These are phyloP conservation scores for Rhizoclosmatium globosum DNA, from an alignment of 192 early-diverging fungal genomes.

Conservation along the genomic window DNA sequence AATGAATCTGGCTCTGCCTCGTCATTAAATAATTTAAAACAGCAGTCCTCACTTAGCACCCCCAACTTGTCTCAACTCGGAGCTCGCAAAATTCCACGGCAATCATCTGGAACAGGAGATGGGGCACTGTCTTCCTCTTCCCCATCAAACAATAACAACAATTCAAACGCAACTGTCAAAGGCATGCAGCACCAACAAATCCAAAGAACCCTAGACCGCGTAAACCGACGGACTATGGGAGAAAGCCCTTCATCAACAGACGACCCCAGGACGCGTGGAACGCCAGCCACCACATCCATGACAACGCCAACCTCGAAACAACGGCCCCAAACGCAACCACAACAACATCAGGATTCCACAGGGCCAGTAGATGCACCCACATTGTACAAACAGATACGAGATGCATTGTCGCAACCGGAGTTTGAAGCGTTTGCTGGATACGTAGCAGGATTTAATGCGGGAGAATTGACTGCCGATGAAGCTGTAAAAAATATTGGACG, in stretches of 20 bases:
- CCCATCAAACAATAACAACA: conserved; percentile 6
- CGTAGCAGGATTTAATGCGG: conserved; percentile 55
- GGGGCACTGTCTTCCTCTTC: too few species aligned
- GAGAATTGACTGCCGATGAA: conserved; percentile 46
- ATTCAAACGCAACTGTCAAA: background rate
- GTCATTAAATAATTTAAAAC: background rate
- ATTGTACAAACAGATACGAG: conserved; percentile 57
- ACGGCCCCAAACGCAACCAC: conserved; percentile 1
- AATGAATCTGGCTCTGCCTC: background rate
- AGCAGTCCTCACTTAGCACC: background rate
- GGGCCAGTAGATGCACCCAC: conserved; percentile 44
- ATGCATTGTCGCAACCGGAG: conserved; percentile 40
- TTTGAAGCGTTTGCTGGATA: conserved; percentile 60
- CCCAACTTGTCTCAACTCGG: conserved; percentile 16
- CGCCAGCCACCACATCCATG: background rate
- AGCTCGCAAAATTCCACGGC: background rate
- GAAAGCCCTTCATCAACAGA: background rate
- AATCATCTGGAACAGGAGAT: background rate
- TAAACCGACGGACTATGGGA: background rate
- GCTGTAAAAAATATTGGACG: conserved; percentile 46
- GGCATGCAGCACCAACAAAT: background rate
- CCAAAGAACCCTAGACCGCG: conserved; percentile 14
- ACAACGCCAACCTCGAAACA: background rate
- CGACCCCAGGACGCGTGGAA: background rate
- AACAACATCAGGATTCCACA: background rate